A percentile compares a stretch with the other conserved stretches of the same genome.
phyloP scores from a whole-genome alignment of 345 rosid genomes.

The Salix udensis region DNA sequence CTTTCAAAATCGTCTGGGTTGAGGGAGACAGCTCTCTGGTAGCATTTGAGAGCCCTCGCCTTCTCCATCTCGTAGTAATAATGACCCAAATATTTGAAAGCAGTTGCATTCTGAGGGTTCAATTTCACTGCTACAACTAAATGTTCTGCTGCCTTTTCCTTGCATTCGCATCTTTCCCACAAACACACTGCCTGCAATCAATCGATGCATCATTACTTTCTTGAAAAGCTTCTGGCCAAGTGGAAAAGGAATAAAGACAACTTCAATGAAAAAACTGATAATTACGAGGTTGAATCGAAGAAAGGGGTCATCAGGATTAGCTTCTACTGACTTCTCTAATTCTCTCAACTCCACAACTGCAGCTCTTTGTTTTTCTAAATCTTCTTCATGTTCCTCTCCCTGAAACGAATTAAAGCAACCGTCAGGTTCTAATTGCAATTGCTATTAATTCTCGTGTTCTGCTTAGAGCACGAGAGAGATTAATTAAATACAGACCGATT shows the following conservation, averaged over 20 bases:
- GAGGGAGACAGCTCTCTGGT: slow-evolving; percentile 71
- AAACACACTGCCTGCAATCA: slow-evolving; percentile 60
- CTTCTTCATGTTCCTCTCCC: slow-evolving; percentile 5
- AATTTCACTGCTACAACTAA: slow-evolving; percentile 65
- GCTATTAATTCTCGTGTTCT: neutral
- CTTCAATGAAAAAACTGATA: neutral
- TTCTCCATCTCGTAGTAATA: slow-evolving; percentile 35
- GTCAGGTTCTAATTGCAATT: neutral
- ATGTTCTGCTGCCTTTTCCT: slow-evolving; percentile 68
- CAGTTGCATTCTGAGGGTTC: slow-evolving; percentile 58
- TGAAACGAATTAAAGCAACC: neutral
- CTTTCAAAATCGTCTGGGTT: slow-evolving; percentile 64
- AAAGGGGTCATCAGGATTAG: slow-evolving; percentile 63
- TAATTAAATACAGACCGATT: neutral
- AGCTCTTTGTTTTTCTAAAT: slow-evolving; percentile 19
- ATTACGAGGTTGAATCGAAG: slow-evolving; percentile 60
- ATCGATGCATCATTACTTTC: neutral
- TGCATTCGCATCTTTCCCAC: slow-evolving; percentile 48
- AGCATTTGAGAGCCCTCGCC: slow-evolving; percentile 78
- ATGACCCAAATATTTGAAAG: slow-evolving; percentile 77
- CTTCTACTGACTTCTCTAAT: slow-evolving; percentile 51
- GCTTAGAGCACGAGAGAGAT: neutral
- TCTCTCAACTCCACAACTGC: slow-evolving; percentile 25
- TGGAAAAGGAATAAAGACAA: neutral
- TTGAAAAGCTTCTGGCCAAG: neutral